Conservation (phyloP, 257 asterid species). For the Nicotiana otophora region DNA sequence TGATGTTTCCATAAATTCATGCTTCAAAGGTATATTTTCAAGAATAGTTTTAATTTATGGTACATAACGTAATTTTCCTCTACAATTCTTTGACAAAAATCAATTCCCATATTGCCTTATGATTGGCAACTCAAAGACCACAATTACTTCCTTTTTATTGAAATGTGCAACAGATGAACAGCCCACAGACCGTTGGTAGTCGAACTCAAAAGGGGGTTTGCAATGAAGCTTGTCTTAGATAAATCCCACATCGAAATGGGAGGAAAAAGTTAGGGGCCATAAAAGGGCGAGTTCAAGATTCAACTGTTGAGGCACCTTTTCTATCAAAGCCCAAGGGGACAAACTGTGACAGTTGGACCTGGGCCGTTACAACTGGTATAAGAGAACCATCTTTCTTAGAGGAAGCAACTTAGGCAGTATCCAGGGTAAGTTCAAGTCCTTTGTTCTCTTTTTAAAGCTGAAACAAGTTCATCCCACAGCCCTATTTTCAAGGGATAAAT, state of each 20-base stretch:
- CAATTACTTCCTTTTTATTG: not conserved
- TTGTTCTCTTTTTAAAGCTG: not conserved
- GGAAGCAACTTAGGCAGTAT: not conserved
- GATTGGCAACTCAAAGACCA: not conserved
- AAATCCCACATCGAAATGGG: not conserved
- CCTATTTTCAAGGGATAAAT: not conserved
- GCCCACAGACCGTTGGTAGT: not conserved
- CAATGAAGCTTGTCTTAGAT: not conserved
- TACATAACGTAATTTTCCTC: not conserved
- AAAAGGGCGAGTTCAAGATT: not conserved
- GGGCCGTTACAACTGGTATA: not conserved
- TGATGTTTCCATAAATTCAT: not conserved
- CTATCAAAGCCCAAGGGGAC: not conserved
- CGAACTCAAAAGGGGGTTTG: not conserved
- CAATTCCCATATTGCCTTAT: not conserved
- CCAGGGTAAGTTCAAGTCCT: not conserved
- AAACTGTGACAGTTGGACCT: not conserved
- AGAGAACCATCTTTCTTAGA: not conserved
- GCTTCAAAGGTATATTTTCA: not conserved
- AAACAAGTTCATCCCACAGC: not conserved
- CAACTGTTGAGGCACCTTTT: not conserved
- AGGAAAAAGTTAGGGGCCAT: not conserved
- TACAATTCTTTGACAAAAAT: not conserved
- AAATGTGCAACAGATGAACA: not conserved
- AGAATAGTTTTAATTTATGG: not conserved